Percentiles rank a stretch among this genome's conserved stretches.
Conservation (phyloP, 208 protist genomes). For the Crithidia expoeki region DNA sequence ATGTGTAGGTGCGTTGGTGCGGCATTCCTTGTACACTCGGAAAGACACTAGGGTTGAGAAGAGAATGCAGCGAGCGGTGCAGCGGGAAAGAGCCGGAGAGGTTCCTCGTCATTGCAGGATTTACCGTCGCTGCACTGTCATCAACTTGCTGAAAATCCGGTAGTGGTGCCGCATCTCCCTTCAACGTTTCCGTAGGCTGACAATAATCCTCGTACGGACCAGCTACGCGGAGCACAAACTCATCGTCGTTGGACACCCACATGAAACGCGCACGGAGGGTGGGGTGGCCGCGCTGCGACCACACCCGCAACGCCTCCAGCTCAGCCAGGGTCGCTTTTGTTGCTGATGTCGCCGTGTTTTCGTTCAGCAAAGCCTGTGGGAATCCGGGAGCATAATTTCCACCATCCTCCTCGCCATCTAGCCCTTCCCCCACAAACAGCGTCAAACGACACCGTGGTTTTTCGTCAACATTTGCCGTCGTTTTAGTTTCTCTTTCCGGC, state of each 20-base stretch:
- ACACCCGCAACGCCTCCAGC: constrained; percentile 14
- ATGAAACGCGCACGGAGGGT: constrained; percentile 14
- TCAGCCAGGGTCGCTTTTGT: constrained; percentile 5
- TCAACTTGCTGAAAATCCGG: background rate
- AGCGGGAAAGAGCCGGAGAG: background rate
- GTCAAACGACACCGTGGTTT: background rate
- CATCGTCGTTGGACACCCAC: constrained; percentile 18
- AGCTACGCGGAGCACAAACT: constrained; percentile 11
- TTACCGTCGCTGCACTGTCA: background rate
- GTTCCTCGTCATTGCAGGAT: background rate
- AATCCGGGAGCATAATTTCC: background rate
- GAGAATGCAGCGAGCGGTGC: background rate
- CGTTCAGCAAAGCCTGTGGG: background rate
- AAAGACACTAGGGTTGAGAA: background rate
- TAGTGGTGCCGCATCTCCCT: background rate
- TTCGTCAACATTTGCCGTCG: background rate
- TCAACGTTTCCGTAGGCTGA: background rate
- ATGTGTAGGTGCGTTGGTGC: constrained; percentile 21
- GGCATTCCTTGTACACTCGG: background rate
- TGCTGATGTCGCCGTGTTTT: background rate
- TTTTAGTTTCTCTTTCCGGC: background rate
- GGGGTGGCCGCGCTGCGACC: constrained; percentile 15
- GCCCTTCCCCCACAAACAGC: background rate
- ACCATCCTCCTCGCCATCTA: background rate
- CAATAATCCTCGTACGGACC: constrained; percentile 7